These are phyloP conservation scores for Corrigiola litoralis DNA, from an alignment of 179 eudicot species.

Conservation along the genomic window DNA sequence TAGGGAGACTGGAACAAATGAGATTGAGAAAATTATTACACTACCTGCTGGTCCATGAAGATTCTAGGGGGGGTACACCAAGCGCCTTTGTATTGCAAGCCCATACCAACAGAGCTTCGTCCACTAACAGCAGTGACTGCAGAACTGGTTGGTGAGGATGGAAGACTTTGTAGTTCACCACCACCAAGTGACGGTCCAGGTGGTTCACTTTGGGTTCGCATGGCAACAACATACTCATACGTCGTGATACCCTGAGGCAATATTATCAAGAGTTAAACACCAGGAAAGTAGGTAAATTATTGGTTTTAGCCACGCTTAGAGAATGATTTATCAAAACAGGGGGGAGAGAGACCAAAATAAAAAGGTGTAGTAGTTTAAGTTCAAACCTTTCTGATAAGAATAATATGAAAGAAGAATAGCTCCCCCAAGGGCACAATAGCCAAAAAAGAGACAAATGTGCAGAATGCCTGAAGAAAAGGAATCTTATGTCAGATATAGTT, in stretches of 20 bases:
- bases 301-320: background rate
- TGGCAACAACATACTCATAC: slow-evolving; percentile 90
- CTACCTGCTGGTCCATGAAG: slow-evolving; percentile 78
- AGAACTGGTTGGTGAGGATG: slow-evolving; percentile 87
- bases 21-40: background rate
- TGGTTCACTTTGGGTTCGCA: slow-evolving; percentile 89
- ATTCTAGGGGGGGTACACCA: slow-evolving; percentile 98
- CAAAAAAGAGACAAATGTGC: slow-evolving; percentile 72
- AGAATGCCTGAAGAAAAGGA: slow-evolving; percentile 59
- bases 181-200: slow-evolving; percentile 74
- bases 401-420: slow-evolving; percentile 89
- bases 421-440: slow-evolving; percentile 91
- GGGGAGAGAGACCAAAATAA: background rate
- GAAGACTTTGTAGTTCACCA: slow-evolving; percentile 70
- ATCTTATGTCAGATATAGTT: background rate
- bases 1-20: background rate
- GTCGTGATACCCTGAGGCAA: slow-evolving; percentile 80
- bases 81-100: slow-evolving; percentile 79
- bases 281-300: background rate
- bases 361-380: background rate
- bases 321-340: background rate
- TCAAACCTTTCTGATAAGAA: slow-evolving; percentile 80
- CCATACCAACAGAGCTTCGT: slow-evolving; percentile 74
- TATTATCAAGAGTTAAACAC: background rate
- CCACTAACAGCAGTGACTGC: slow-evolving; percentile 87